Evolutionary conservation across 257 asterid genomes (phyloP).

Genomic region (Linaria vulgaris): DNA sequence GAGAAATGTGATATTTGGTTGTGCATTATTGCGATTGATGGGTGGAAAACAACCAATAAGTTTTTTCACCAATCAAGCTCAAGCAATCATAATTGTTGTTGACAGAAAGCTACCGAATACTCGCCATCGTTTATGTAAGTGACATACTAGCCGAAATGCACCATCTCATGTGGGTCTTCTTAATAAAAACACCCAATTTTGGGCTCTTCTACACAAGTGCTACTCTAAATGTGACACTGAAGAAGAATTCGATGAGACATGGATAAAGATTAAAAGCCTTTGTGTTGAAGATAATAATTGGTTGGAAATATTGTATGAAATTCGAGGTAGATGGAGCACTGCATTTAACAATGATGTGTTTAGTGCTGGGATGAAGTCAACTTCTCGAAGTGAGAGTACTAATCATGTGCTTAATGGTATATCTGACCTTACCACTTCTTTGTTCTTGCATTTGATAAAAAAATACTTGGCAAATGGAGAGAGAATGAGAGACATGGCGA

Average conservation of each 20-base stretch:
- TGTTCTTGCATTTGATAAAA: background rate
- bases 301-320: background rate
- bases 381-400: no score
- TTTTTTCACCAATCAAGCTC: conserved; percentile 17
- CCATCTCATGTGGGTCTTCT: background rate
- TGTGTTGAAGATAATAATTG: background rate
- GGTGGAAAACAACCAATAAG: conserved; percentile 1
- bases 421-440: background rate
- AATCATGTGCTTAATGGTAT: no score
- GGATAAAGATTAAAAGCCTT: background rate
- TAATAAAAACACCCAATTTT: background rate
- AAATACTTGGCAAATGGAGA: background rate
- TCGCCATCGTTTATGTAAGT: background rate
- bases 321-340: background rate
- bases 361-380: no score
- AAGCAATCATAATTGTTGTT: conserved; percentile 5
- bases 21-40: conserved; percentile 13
- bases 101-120: background rate
- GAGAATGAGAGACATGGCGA: conserved; percentile 1
- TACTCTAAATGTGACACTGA: background rate
- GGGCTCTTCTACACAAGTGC: background rate
- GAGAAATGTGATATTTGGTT: no score
- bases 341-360: no score
- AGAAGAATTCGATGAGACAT: background rate
- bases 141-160: background rate